phyloP scores from a whole-genome alignment of 169 alveolate genomes.

The Cryptosporidium parvum region DNA sequence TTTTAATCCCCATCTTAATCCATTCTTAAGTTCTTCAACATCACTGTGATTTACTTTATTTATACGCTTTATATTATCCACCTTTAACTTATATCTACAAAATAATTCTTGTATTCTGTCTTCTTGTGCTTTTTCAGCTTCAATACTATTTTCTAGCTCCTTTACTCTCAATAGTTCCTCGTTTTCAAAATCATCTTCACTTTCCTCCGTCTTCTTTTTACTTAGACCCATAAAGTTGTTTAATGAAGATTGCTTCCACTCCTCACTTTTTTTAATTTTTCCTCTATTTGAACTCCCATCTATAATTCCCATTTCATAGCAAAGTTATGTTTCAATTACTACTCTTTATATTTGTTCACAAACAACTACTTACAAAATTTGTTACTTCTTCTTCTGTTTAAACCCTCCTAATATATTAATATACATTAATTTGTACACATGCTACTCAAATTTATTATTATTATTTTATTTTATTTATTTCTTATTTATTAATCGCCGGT shows the following conservation, averaged over 20 bases:
- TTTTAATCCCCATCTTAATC: slow-evolving; percentile 32
- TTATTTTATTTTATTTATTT: neutral
- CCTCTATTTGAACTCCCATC: neutral
- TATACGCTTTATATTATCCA: neutral
- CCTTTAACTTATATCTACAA: slow-evolving; percentile 17
- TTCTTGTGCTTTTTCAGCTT: slow-evolving; percentile 40
- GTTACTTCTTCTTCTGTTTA: neutral
- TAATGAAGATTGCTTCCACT: slow-evolving; percentile 51
- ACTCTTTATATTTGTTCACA: neutral
- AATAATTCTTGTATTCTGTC: slow-evolving; percentile 37
- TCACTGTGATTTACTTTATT: neutral
- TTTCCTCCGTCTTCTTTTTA: neutral
- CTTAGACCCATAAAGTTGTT: slow-evolving; percentile 19
- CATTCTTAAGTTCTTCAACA: slow-evolving; percentile 9
- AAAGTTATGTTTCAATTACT: neutral
- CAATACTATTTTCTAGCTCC: slow-evolving; percentile 13
- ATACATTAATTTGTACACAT: neutral
- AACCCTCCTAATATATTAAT: neutral
- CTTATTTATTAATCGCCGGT: neutral
- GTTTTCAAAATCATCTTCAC: slow-evolving; percentile 14
- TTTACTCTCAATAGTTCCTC: neutral
- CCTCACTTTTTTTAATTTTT: neutral
- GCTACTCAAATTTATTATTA: neutral
- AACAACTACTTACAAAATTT: neutral
- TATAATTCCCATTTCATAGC: neutral